Evolutionary conservation across 371 early-diverging fungal genomes (phyloP).

Genomic region (Apophysomyces ossiformis): DNA sequence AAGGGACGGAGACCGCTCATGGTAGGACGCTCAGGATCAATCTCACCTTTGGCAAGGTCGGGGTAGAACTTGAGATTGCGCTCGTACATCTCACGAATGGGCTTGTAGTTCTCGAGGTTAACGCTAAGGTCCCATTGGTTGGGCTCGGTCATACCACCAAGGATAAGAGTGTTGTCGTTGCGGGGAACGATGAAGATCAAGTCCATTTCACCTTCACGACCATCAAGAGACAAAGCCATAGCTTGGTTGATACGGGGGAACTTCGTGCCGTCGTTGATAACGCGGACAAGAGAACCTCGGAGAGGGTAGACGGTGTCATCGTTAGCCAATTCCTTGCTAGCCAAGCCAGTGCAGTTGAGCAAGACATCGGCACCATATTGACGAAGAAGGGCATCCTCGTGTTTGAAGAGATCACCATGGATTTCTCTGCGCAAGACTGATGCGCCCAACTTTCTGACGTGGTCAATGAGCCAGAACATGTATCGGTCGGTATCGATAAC

Average conservation of each 20-base stretch:
- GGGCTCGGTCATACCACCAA: conserved; percentile 11
- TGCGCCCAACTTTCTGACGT: conserved; percentile 2
- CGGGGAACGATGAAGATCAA: conserved; percentile 12
- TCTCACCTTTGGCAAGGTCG: conserved; percentile 5
- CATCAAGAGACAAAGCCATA: conserved; percentile 8
- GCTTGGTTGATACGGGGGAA: conserved; percentile 11
- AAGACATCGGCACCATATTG: conserved; percentile 12
- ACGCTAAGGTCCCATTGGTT: conserved; percentile 5
- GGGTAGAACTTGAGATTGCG: conserved; percentile 7
- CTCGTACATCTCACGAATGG: conserved; percentile 9
- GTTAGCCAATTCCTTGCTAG: conserved; percentile 2
- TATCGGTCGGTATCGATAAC: not conserved
- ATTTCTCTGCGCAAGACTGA: conserved; percentile 2
- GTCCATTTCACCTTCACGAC: conserved; percentile 3
- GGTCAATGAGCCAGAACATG: conserved; percentile 8
- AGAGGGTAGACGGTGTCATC: conserved; percentile 6
- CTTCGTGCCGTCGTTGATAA: conserved; percentile 2
- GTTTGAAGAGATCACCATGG: conserved; percentile 5
- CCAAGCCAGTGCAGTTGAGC: conserved; percentile 8
- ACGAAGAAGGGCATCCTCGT: conserved; percentile 4
- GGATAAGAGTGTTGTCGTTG: conserved; percentile 7
- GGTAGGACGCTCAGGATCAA: not conserved
- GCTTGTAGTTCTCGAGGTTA: conserved; percentile 9
- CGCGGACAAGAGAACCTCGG: conserved; percentile 5
- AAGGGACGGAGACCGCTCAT: conserved; percentile 5